Evolutionary conservation across 2,329 filamentous ascomycete genomes (phyloP), one percentile per base, ranked within the genome.

Genomic region (Chrysoporthe austroafricana): DNA sequence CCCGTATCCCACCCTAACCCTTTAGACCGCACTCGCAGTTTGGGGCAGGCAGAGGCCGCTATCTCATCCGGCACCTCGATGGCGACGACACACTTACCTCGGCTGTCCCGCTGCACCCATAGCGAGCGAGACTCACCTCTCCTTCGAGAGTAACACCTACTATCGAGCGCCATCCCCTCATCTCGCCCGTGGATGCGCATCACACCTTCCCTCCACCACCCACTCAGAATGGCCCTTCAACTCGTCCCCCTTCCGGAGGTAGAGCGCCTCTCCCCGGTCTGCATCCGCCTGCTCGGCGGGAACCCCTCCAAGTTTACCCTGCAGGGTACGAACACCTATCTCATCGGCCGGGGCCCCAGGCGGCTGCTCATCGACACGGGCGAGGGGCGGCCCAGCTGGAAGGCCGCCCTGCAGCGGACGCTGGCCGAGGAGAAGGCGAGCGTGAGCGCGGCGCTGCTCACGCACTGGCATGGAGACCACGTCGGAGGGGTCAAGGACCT

Each of bases 401-500:
- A 88, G 54, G 78, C 84, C 0, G 85, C 87, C 0, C 79, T 99
- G 46, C 85, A 86, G 71, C 79, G 83, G 4, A 87, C 90, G 0
- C 84, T 98, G 2, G 77, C 82, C 7, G 80, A 87, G 34, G 92
- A 97, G 76, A 85, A 89, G 34, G 90, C 91, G 26, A 86, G 83
- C 0, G 82, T 98, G 34, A 83, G 87, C n/a, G 81, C 84, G 21
- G 89, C 90, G 0, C 83, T 99, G 32, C 83, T 99, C 61, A 96
- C 94, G 0, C 96, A 99, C 78, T 97, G 94, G 93, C 96, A 99
- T 76, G 86, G 82, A 54, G 96, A 99, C 75, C 96, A 99, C 76
- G 85, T 90, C 7, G 87, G 89, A 34, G 96, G 96, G 8, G 86
- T 97, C 34, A 76, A 80, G 2, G 89, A 96, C 73, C 82, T 97